phyloP scores from a whole-genome alignment of 805 yeast species.

The Yarrowia sp. region DNA sequence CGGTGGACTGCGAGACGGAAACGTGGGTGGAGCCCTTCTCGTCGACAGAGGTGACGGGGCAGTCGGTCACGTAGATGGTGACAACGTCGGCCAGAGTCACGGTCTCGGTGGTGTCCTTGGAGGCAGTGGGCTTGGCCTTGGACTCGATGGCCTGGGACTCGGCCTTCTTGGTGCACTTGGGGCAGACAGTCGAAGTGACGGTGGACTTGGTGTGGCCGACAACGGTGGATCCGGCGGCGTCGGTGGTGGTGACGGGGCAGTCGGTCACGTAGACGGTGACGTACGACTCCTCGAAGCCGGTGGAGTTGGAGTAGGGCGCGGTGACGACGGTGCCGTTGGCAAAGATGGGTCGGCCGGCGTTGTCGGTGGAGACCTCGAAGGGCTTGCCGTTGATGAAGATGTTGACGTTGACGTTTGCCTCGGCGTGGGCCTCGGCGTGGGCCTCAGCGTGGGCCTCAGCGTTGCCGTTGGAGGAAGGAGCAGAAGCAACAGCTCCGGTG shows the following conservation, averaged over 20 bases:
- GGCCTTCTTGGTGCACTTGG: background rate
- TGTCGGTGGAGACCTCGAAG: background rate
- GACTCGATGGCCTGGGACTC: too few species aligned
- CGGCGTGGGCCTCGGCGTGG: background rate
- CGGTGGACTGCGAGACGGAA: background rate
- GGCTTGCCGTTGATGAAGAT: background rate
- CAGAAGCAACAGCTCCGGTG: background rate
- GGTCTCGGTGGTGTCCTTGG: background rate
- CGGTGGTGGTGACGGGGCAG: constrained; percentile 2
- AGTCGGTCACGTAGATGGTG: background rate
- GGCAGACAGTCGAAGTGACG: background rate
- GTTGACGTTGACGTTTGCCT: background rate
- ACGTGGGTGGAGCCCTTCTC: background rate
- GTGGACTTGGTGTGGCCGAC: background rate
- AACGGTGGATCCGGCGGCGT: background rate
- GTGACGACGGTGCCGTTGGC: background rate
- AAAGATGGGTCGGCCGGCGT: background rate
- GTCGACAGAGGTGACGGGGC: background rate
- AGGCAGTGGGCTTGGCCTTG: background rate
- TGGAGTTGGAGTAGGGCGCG: background rate
- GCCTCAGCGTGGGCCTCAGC: background rate
- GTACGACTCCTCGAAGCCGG: background rate
- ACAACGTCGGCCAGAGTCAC: background rate
- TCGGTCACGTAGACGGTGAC: background rate
- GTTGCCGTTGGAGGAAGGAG: background rate